phyloP scores from a whole-genome alignment of 352 stramenopile species.

The Pythium vanterpoolii region DNA sequence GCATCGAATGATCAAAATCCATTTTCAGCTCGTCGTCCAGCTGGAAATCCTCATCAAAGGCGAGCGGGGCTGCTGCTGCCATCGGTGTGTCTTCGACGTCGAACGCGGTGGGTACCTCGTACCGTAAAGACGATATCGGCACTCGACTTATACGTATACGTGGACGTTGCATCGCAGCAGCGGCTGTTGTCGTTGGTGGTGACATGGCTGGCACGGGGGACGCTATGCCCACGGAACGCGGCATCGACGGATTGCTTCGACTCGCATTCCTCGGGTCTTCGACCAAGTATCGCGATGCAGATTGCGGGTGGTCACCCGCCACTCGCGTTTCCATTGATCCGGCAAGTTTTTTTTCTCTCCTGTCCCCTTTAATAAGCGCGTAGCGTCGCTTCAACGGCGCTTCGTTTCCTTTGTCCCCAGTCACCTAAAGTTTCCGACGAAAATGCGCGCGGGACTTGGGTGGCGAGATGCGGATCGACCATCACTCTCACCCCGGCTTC shows the following conservation, averaged over 20 bases:
- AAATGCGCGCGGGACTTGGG: constrained; percentile 19
- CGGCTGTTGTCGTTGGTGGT: neutral
- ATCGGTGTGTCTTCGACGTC: neutral
- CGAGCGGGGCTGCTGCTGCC: neutral
- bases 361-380: neutral
- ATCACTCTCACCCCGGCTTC: constrained; percentile 8
- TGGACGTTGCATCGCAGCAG: neutral
- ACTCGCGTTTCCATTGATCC: neutral
- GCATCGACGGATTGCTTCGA: neutral
- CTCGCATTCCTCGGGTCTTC: constrained; percentile 5
- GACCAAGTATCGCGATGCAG: constrained; percentile 9
- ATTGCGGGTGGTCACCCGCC: neutral
- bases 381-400: neutral
- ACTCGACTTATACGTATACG: neutral
- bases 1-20: constrained; percentile 12
- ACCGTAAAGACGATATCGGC: neutral
- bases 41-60: constrained; percentile 11
- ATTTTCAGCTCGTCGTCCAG: constrained; percentile 22
- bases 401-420: neutral
- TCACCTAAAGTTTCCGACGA: constrained; percentile 14
- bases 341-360: neutral
- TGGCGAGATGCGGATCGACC: constrained; percentile 10
- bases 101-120: neutral
- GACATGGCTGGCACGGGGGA: neutral
- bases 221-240: neutral